Conservation (phyloP, 768 basidiomycete genomes). For the Boletus subcaerulescens region DNA sequence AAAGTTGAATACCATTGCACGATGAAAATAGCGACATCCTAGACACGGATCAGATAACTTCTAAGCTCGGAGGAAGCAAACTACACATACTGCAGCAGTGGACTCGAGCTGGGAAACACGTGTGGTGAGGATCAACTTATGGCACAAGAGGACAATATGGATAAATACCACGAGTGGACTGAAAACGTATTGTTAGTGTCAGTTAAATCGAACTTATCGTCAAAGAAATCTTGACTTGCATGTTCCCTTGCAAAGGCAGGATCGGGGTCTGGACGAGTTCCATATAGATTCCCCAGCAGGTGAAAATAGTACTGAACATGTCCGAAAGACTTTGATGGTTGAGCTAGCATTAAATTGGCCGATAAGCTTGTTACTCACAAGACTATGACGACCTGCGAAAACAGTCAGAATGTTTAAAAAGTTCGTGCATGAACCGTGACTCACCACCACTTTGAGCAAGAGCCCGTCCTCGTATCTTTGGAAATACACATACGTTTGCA, state of each 20-base stretch:
- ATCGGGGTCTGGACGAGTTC: slow-evolving; percentile 4
- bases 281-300: slow-evolving; percentile 8
- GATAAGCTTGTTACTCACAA: not conserved
- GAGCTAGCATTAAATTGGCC: not conserved
- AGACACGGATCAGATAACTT: not conserved
- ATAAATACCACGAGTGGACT: slow-evolving; percentile 15
- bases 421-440: not conserved
- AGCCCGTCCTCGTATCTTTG: slow-evolving; percentile 3
- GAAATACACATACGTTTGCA: slow-evolving; percentile 9
- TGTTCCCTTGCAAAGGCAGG: slow-evolving; percentile 2
- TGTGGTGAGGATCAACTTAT: not conserved
- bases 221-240: not conserved
- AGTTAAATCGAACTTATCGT: not conserved
- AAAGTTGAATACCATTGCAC: slow-evolving; percentile 10
- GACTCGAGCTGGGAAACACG: slow-evolving; percentile 7
- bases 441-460: slow-evolving; percentile 7
- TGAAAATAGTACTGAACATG: slow-evolving; percentile 11
- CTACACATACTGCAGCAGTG: slow-evolving; percentile 10
- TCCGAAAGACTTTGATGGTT: slow-evolving; percentile 9
- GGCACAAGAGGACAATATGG: not conserved
- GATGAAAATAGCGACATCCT: slow-evolving; percentile 9
- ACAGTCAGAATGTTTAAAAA: not conserved
- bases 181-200: not conserved
- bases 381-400: slow-evolving; percentile 1
- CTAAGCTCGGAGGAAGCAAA: not conserved